Conservation (phyloP, 257 asterid species). For the Apocynum venetum region DNA sequence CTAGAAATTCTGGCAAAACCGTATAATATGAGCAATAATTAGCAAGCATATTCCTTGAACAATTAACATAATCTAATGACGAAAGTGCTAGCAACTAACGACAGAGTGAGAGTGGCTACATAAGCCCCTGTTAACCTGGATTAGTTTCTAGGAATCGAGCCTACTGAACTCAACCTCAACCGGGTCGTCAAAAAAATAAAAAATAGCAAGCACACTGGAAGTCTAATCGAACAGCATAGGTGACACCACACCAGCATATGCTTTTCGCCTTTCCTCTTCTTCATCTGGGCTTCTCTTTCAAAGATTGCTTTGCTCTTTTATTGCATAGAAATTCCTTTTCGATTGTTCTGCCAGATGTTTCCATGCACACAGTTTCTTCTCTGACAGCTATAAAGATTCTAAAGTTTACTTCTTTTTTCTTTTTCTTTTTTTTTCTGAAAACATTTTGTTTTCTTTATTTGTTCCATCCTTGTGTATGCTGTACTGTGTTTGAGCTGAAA, state of each 20-base stretch:
- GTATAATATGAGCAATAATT: neutral
- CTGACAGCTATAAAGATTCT: neutral
- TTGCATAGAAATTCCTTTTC: neutral
- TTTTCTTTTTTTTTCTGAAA: too few relatives aligned
- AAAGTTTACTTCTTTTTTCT: neutral
- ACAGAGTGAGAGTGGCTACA: too few relatives aligned
- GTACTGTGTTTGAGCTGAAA: neutral
- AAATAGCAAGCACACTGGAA: too few relatives aligned
- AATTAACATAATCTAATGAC: too few relatives aligned
- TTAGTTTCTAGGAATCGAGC: too few relatives aligned
- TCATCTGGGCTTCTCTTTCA: neutral
- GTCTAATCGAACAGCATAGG: neutral
- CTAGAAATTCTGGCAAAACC: neutral
- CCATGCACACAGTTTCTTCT: neutral
- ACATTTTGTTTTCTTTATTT: neutral
- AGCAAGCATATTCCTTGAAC: neutral
- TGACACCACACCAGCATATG: neutral
- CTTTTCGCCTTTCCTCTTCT: conserved; percentile 6
- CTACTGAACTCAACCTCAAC: too few relatives aligned
- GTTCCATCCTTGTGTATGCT: neutral
- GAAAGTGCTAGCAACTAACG: too few relatives aligned
- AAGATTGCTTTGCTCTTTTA: neutral
- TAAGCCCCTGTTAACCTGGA: too few relatives aligned
- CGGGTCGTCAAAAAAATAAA: too few relatives aligned
- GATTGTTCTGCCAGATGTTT: neutral